Evolutionary conservation across 768 basidiomycete genomes (phyloP), one percentile per base, ranked within the genome.

Genomic region (Trametes meyenii): DNA sequence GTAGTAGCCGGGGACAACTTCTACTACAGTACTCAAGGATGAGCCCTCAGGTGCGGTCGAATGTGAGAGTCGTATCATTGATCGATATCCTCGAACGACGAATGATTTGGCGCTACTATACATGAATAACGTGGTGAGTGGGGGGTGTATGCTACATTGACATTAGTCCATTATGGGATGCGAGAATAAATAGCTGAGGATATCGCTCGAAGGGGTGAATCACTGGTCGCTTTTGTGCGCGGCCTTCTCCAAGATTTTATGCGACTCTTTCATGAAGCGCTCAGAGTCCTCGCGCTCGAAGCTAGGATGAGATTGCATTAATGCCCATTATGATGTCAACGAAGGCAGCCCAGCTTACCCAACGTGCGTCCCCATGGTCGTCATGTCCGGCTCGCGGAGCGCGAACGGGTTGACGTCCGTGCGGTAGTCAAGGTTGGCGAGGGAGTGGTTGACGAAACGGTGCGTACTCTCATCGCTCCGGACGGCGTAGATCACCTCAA

Each of bases 381-480:
- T 80, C 85, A 96, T 96, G 63, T 89, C 84, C 14, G 96, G 94
- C 70, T 98, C 96, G 23, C 87, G 84, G 26, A 97, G 75, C 16
- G 94, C 91, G 67, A 95, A 94, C 0, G 93, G 94, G 70, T 96
- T 97, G 67, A 93, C 85, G 73, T 98, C 96, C 38, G 83, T 84
- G 36, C 81, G 72, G 33, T 81, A 79, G 65, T 92, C 77, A 51
- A 99, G 80, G 75, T 94, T 95, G 3, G 95, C 96, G 38, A 98
- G 79, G 60, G 90, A 92, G 77, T 98, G 96, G 74, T 98, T 98
- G 65, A 96, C 94, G 69, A 98, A 98, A 51, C 94, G 82, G 70
- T 98, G 96, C 0, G 91, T 94, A 0, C 90, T 84, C 72, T 98
- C 96, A 73, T 98, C 96, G 16, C 92, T 93, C 67, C 96, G 84